Evolutionary conservation across 2,329 filamentous ascomycete genomes (phyloP), one percentile per base, ranked within the genome.

Genomic region (Piedraia hortae): DNA sequence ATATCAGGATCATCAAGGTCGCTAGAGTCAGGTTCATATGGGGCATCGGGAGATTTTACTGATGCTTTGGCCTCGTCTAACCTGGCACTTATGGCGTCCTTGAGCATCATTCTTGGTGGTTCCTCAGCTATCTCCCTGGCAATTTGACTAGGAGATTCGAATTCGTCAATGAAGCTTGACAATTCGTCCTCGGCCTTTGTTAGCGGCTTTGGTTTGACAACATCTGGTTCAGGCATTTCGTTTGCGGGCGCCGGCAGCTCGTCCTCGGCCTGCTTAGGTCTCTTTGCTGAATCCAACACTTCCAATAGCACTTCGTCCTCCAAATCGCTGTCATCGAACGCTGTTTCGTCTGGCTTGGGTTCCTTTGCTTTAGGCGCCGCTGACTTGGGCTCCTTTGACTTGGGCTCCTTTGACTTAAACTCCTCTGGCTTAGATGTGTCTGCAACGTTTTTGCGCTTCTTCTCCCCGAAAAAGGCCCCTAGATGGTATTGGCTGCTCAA

Each of bases 91-190:
- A n/a, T n/a, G n/a, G n/a, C n/a, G n/a, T n/a, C n/a, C n/a, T n/a
- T n/a, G n/a, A n/a, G n/a, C n/a, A n/a, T n/a, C n/a, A n/a, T n/a
- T n/a, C n/a, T n/a, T n/a, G n/a, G n/a, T n/a, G n/a, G n/a, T n/a
- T 39, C 39, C 9, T 25, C 27, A 3, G 34, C 36, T 5, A 53
- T 32, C 14, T 53, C 49, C 5, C 48, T 42, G 4, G 47, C 47
- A 16, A 53, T 47, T 26, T 54, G 50, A 1, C 49, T 49, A 16
- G 41, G 45, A 26, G 41, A 49, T n/a, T 45, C 49, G 2, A 53
- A 35, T n/a, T 51, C 48, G 18, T 47, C 41, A 22, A 29, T 37
- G 24, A 38, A 34, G 21, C 21, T 25, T n/a, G 14, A 20, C 8
- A 36, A 18, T n/a, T 40, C 38, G 13, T 38, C 27, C 6, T 23